These are phyloP conservation scores for Trichoderma endophyticum DNA, from an alignment of 2,329 filamentous ascomycete species.

Conservation along the genomic window DNA sequence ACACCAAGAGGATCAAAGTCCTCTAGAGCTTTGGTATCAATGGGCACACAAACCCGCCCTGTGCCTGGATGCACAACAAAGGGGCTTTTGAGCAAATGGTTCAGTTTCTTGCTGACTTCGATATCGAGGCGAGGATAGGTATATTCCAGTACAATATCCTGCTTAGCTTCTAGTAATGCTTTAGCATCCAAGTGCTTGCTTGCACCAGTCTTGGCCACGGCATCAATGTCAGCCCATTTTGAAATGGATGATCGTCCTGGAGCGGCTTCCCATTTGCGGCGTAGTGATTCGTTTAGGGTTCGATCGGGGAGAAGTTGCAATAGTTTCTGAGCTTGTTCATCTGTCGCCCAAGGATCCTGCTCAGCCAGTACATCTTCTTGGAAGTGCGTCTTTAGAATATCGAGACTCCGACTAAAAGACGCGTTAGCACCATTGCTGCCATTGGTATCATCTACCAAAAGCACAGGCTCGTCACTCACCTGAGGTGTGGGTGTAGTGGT, in stretches of 20 bases:
- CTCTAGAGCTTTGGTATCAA: slow-evolving; percentile 70
- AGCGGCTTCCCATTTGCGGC: slow-evolving; percentile 86
- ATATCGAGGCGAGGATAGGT: slow-evolving; percentile 96
- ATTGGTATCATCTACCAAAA: not conserved
- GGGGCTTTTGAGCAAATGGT: slow-evolving; percentile 94
- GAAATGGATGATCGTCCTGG: slow-evolving; percentile 70
- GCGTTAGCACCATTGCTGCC: not conserved
- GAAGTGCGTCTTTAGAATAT: slow-evolving; percentile 81
- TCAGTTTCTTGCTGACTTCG: slow-evolving; percentile 95
- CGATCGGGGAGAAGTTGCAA: slow-evolving; percentile 82
- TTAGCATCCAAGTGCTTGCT: slow-evolving; percentile 69
- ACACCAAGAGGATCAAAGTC: slow-evolving; percentile 83
- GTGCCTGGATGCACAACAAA: slow-evolving; percentile 97
- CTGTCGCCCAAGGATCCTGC: slow-evolving; percentile 79
- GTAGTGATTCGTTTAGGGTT: slow-evolving; percentile 70
- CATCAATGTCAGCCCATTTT: slow-evolving; percentile 95
- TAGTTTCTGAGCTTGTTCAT: slow-evolving; percentile 71
- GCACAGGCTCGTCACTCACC: slow-evolving; percentile 41
- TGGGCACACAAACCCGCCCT: slow-evolving; percentile 91
- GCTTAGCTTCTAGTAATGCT: slow-evolving; percentile 81
- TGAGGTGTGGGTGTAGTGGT: slow-evolving; percentile 85
- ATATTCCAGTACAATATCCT: slow-evolving; percentile 95
- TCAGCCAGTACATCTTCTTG: slow-evolving; percentile 73
- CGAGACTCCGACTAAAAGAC: slow-evolving; percentile 67
- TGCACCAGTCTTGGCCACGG: slow-evolving; percentile 72